Base-by-base conservation (phyloP, 73 alveolate genomes). In the Diophrys appendiculata region DNA sequence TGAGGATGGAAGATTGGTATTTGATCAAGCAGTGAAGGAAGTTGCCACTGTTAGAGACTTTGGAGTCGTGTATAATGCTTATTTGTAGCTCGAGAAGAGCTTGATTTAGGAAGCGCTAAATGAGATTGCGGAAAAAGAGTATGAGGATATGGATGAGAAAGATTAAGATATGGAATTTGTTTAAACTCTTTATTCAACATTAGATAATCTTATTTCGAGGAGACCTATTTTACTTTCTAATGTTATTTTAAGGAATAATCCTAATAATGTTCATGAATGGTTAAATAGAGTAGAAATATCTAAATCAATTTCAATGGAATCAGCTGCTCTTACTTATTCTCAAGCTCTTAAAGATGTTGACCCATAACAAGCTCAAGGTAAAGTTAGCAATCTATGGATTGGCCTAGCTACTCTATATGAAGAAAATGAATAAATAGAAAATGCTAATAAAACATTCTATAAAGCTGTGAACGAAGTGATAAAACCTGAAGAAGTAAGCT, bases 201-300 rank as follows among this genome's bases (percentile, higher is more conserved):
- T 97, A 26, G 95, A 92, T 60, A 85, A 86, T 80, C 91, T 96
- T 52, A 79, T 97, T 54, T 90, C 88, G 29, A 84, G 99, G 79
- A 90, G 99, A 85, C 97, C 97, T 0, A 85, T 94, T 72, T 83
- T 97, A 55, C 83, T 96, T 67, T 89, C 95, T 70, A 91, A 92
- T 67, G 90, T 98, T 30, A 77, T 87, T 60, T 76, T 97, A 76
- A 83, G 99, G 78, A 88, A 93, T 76, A 97, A 96, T 82, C 98
- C 99, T 65, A 84, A 96, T 80, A 94, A 96, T 90, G 96, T 94
- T 29, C 72, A 93, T 64, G 98, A 94, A 83, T 97, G 99, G 99
- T 56, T 91, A 35, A 92, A 91, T 73, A 84, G 98, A 83, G 91
- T 96, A 2, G 88, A 83, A 55, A 89, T 94, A 60, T 91, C 60